Conservation (phyloP, 1,284 basidiomycete species). For the Irpex rosettiformis region DNA sequence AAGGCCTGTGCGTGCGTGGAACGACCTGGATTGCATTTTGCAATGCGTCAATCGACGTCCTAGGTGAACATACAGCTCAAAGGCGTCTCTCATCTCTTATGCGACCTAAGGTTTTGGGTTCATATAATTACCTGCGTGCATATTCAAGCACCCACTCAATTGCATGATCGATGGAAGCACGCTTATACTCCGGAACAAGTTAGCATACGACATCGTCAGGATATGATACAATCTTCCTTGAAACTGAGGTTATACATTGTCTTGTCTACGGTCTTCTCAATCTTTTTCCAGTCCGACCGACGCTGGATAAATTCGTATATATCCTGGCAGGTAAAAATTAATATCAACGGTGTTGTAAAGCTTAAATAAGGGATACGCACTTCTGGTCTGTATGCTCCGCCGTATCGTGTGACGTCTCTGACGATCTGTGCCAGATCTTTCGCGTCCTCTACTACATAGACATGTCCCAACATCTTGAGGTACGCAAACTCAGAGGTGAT, state of each 20-base stretch:
- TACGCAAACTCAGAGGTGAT: constrained; percentile 88
- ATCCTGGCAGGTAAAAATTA: constrained; percentile 47
- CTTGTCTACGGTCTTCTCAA: constrained; percentile 93
- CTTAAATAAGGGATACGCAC: constrained; percentile 35
- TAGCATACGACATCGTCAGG: constrained; percentile 21
- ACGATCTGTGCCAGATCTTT: constrained; percentile 95
- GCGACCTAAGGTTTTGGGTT: too few relatives aligned
- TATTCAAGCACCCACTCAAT: too few relatives aligned
- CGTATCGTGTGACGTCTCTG: constrained; percentile 89
- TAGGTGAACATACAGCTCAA: too few relatives aligned
- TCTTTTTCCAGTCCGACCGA: constrained; percentile 94
- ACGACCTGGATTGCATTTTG: background rate
- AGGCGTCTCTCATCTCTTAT: too few relatives aligned
- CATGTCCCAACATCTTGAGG: constrained; percentile 94
- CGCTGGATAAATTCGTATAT: constrained; percentile 93
- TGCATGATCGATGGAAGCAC: too few relatives aligned
- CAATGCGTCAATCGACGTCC: too few relatives aligned
- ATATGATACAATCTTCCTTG: constrained; percentile 81
- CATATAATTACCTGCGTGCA: too few relatives aligned
- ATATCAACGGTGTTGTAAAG: constrained; percentile 5
- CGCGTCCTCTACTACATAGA: constrained; percentile 90
- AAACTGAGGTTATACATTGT: constrained; percentile 93
- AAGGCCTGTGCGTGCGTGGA: background rate
- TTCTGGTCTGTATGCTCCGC: constrained; percentile 90
- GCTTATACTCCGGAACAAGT: background rate